Evolutionary conservation across 176 grass and related monocot genomes (phyloP).

Genomic region (Aegilops umbellulata): DNA sequence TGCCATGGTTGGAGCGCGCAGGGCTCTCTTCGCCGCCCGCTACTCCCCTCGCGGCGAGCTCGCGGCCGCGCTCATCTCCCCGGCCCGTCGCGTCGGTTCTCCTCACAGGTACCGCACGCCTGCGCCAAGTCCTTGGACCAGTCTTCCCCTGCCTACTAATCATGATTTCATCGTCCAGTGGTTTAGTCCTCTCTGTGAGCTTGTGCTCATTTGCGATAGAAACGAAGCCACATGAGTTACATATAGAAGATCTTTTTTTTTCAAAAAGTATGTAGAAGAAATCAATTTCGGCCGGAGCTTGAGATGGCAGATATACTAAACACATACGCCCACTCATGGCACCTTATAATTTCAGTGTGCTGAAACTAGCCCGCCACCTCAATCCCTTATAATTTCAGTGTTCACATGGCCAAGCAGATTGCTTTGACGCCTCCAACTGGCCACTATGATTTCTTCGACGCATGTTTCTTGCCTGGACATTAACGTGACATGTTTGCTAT

Average conservation of each 20-base stretch:
- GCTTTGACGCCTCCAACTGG: neutral
- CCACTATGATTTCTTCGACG: neutral
- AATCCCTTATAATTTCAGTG: neutral
- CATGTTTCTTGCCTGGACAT: neutral
- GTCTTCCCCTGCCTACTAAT: neutral
- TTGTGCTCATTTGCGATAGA: neutral
- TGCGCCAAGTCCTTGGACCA: neutral
- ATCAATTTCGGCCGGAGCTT: neutral
- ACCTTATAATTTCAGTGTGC: neutral
- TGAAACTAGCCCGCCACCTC: neutral
- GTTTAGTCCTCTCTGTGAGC: neutral
- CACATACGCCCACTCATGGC: neutral
- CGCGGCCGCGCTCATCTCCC: conserved; percentile 5
- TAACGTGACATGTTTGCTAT: neutral
- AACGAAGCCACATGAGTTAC: neutral
- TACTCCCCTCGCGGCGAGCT: conserved; percentile 28
- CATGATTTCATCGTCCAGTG: neutral
- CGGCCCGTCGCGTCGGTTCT: conserved; percentile 20
- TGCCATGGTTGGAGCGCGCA: conserved; percentile 53
- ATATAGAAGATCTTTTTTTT: neutral
- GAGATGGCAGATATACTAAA: neutral
- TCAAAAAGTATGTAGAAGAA: neutral
- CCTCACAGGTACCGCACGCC: conserved; percentile 8
- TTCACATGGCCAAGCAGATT: neutral
- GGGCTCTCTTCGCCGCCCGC: conserved; percentile 38